Conservation (phyloP, 1,139 yeast genomes). For the Pneumocystis oryctolagi region DNA sequence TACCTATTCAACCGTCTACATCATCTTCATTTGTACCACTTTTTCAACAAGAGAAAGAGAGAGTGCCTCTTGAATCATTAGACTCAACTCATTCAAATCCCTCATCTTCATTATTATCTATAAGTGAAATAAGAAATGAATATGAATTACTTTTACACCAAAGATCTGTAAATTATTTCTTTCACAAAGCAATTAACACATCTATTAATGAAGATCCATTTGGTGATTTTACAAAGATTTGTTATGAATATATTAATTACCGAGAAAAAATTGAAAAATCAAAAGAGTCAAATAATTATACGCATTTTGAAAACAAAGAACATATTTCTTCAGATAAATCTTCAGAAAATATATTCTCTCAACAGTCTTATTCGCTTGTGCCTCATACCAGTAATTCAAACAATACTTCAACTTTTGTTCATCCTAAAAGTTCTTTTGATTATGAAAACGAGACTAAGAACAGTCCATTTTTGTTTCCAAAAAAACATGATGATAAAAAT, state of each 20-base stretch:
- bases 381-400: background rate
- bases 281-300: background rate
- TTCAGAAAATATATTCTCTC: background rate
- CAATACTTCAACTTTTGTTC: background rate
- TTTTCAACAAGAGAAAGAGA: background rate
- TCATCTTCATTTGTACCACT: background rate
- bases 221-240: slow-evolving; percentile 1
- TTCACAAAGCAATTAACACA: slow-evolving; percentile 2
- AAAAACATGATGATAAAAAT: background rate
- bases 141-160: slow-evolving; percentile 5
- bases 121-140: background rate
- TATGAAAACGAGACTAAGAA: background rate
- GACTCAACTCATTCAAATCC: background rate
- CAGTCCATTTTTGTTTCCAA: background rate
- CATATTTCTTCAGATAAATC: background rate
- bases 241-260: slow-evolving; percentile 3
- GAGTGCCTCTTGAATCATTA: background rate
- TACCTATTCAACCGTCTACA: background rate
- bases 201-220: slow-evolving; percentile 8
- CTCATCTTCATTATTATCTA: background rate
- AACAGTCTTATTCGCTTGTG: background rate
- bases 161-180: slow-evolving; percentile 5
- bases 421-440: background rate
- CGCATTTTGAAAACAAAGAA: background rate
- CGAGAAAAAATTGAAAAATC: background rate